phyloP scores from a whole-genome alignment of 257 asterid species.

The Gentiana dahurica region DNA sequence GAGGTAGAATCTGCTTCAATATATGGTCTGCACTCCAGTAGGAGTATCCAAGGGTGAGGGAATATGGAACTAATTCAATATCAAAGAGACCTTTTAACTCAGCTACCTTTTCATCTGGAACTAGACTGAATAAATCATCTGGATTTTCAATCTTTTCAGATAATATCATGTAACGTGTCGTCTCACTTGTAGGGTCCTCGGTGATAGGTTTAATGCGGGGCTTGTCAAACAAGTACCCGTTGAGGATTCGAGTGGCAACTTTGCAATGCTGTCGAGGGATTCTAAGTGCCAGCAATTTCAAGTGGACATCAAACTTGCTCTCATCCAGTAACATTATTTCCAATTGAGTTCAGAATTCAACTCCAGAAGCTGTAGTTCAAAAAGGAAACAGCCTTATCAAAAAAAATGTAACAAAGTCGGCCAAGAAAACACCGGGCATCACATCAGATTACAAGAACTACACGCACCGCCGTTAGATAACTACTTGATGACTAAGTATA shows the following conservation, averaged over 20 bases:
- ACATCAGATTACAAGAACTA: too few species aligned
- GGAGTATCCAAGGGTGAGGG: slow-evolving; percentile 72
- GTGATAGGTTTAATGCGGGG: slow-evolving; percentile 80
- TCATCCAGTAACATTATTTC: slow-evolving; percentile 36
- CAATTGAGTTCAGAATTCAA: background rate
- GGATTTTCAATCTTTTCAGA: slow-evolving; percentile 56
- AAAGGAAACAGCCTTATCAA: too few species aligned
- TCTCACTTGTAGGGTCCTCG: slow-evolving; percentile 64
- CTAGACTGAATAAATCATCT: slow-evolving; percentile 29
- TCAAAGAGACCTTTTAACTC: slow-evolving; percentile 60
- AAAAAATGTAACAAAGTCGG: too few species aligned
- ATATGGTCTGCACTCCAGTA: slow-evolving; percentile 90
- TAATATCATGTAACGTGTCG: slow-evolving; percentile 55
- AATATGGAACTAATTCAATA: slow-evolving; percentile 65
- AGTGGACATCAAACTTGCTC: slow-evolving; percentile 43
- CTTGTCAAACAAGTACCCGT: slow-evolving; percentile 81
- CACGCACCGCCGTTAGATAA: too few species aligned
- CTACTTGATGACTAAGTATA: too few species aligned
- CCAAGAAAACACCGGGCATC: too few species aligned
- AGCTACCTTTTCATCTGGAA: slow-evolving; percentile 57
- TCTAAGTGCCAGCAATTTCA: slow-evolving; percentile 67
- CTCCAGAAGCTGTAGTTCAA: too few species aligned
- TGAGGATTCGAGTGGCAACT: slow-evolving; percentile 55
- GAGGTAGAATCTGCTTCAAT: slow-evolving; percentile 80
- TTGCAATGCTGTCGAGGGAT: slow-evolving; percentile 79